Evolutionary conservation across 2,329 filamentous ascomycete species (phyloP).

Genomic region (Mollisiaceae sp.): DNA sequence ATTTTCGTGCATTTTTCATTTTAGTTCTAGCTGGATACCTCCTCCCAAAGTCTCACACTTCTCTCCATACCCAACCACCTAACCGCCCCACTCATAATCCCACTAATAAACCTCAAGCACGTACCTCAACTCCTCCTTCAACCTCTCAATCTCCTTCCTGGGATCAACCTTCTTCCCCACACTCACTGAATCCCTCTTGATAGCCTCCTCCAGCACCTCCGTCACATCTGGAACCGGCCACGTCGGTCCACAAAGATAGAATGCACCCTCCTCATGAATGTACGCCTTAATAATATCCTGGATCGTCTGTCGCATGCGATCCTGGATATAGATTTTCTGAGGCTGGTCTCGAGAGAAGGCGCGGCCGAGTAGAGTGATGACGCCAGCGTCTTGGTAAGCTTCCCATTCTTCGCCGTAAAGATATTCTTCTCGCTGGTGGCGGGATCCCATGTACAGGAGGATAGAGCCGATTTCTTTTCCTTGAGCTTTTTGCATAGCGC

Average conservation of each 20-base stretch:
- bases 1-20: no score
- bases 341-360: constrained; percentile 97
- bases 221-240: constrained; percentile 99
- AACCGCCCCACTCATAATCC: not conserved
- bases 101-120: constrained; percentile 93
- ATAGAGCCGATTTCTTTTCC: constrained; percentile 94
- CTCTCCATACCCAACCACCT: not conserved
- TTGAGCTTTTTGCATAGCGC: constrained; percentile 96
- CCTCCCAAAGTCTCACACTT: not conserved
- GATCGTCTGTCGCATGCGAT: constrained; percentile 91
- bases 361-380: constrained; percentile 90
- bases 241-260: constrained; percentile 97
- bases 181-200: constrained; percentile 72
- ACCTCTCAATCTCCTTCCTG: constrained; percentile 89
- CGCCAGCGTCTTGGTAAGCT: constrained; percentile 92
- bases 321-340: constrained; percentile 99
- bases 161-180: constrained; percentile 80
- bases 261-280: constrained; percentile 83
- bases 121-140: constrained; percentile 95
- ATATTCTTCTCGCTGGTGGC: constrained; percentile 98
- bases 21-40: not conserved
- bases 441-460: constrained; percentile 93
- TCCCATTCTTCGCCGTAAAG: constrained; percentile 99
- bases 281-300: constrained; percentile 85
- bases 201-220: constrained; percentile 90